Evolutionary conservation across 2,329 filamentous ascomycete genomes (phyloP), one percentile per base, ranked within the genome.

Genomic region (Colletotrichum lindemuthianum): DNA sequence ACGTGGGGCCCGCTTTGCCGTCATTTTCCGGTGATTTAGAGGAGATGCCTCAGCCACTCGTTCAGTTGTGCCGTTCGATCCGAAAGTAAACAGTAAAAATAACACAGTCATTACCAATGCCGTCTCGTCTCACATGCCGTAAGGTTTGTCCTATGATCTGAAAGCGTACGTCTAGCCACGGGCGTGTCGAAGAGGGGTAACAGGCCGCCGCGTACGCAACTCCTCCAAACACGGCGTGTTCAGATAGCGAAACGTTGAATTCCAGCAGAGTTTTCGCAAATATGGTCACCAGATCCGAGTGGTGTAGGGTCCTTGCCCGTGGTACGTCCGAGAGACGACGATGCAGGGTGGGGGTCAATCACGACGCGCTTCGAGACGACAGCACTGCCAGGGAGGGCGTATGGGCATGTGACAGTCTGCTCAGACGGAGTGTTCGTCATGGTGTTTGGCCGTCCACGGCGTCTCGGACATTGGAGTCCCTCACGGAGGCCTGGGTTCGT

Each of bases 61-160:
- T 43, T 65, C 8, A 43, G 34, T 15, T 37, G 15, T 37, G 24
- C 24, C 24, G 24, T 24, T 24, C 24, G 24, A 24, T 24, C 24
- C 24, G 24, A 24, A 24, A 5, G 24, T 40, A 15, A 40, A 49
- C 37, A 40, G 9, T 6, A 60, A 16, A 57, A 59, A 61, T 51
- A 60, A 47, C 16, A 45, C 60, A 43, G 63, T 65, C 63, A 32
- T 61, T 65, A 65, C 58, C 47, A 24, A 4, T 24, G 58, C 16
- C 15, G 13, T 24, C 24, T 9, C 15, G 58, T 65, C 61, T 55
- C 58, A 51, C 34, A 61, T 61, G 61, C n/a, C n/a, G 40, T 44
- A 60, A 57, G 43, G 60, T 63, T 65, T 60, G 13, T 11, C 37
- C 24, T 5, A 24, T 3, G 24, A 24, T 24, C 24, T 24, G 24